phyloP scores from a whole-genome alignment of 768 basidiomycete species.

The Kwoniella heveanensis region DNA sequence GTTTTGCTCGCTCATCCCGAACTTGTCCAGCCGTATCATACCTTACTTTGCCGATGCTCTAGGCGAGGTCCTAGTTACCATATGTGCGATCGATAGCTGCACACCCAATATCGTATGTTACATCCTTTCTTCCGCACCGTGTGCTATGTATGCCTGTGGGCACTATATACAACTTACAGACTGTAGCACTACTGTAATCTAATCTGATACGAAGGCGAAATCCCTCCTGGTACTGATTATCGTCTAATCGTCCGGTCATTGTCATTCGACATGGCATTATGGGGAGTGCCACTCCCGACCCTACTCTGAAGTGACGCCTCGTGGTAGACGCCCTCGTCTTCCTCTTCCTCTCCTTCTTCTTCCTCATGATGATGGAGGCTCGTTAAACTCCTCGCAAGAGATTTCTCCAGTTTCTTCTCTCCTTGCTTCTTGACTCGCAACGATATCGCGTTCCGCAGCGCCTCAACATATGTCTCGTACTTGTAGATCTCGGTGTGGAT shows the following conservation, averaged over 20 bases:
- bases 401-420: constrained; percentile 73
- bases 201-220: no score
- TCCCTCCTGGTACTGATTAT: neutral
- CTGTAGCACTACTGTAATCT: no score
- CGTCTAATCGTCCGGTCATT: neutral
- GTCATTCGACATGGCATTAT: neutral
- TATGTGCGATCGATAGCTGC: no score
- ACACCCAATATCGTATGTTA: no score
- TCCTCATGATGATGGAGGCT: constrained; percentile 8
- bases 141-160: no score
- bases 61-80: no score
- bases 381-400: constrained; percentile 31
- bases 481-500: constrained; percentile 90
- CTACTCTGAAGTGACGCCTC: neutral
- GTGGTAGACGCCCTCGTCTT: neutral
- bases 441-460: constrained; percentile 77
- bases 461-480: constrained; percentile 92
- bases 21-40: no score
- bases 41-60: no score
- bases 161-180: no score
- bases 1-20: no score
- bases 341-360: neutral
- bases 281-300: no score
- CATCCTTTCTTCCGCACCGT: no score
- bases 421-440: constrained; percentile 86